phyloP scores from a whole-genome alignment of 345 rosid species.

The Heritiera littoralis region DNA sequence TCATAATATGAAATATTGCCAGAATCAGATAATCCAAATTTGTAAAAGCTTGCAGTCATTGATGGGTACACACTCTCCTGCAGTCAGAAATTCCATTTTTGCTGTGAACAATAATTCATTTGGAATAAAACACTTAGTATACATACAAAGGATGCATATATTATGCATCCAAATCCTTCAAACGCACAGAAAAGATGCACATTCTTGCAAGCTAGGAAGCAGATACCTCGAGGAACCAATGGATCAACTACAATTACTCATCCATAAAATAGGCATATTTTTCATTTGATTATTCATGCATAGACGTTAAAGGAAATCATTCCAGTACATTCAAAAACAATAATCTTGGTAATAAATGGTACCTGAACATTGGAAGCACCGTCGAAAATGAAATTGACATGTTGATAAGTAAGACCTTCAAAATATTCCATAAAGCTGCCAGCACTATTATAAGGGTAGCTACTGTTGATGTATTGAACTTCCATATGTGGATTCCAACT shows the following conservation, averaged over 20 bases:
- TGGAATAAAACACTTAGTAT: not conserved
- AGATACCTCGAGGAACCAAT: not conserved
- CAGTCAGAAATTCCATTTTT: constrained; percentile 18
- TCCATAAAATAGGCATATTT: not conserved
- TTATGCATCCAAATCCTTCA: not conserved
- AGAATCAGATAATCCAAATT: constrained; percentile 55
- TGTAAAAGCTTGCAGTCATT: constrained; percentile 49
- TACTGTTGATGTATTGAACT: constrained; percentile 47
- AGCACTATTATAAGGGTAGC: constrained; percentile 69
- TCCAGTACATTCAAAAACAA: not conserved
- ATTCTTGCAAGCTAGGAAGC: not conserved
- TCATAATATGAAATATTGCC: constrained; percentile 52
- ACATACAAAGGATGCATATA: not conserved
- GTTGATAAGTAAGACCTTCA: constrained; percentile 80
- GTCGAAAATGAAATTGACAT: constrained; percentile 75
- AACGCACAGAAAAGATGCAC: not conserved
- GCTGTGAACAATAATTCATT: constrained; percentile 3
- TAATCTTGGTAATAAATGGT: constrained; percentile 10
- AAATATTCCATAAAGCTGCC: constrained; percentile 84
- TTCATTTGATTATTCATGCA: not conserved
- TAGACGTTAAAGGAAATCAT: not conserved
- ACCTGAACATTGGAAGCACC: constrained; percentile 76
- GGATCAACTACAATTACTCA: not conserved
- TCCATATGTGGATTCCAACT: constrained; percentile 66
- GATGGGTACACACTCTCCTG: constrained; percentile 63